Evolutionary conservation across 805 yeast species (phyloP), one percentile per base, ranked within the genome.

Genomic region (Candida pseudofarinosa): DNA sequence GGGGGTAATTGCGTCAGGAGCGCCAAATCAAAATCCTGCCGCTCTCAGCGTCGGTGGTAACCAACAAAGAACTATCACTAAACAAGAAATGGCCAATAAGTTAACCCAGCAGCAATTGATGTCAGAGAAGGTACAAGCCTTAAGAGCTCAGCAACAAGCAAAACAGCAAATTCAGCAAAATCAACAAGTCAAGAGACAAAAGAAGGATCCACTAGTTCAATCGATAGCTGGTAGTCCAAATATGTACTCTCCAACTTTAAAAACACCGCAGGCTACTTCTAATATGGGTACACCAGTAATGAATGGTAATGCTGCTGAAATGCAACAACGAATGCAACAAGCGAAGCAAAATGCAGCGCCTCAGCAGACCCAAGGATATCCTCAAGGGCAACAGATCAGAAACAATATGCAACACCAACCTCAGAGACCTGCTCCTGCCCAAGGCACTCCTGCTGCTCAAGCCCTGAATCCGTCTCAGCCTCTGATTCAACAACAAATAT

Each of bases 401-500:
- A 54, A 32, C 62, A 55, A 41, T 55, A 56, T 56, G n/a, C 52
- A 44, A 37, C 23, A 37, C n/a, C 56, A 47, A 48, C 53, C 40
- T 38, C 43, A 39, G 19, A 26, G 41, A 42, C 55, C 43, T 14
- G 44, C 41, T 30, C 52, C 48, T 31, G 42, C 59, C 1, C 58
- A 56, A 38, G 20, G 20, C 14, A 16, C 18, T 13, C 28, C 38
- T n/a, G 10, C 28, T 23, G 28, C 28, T 23, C 28, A 23, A 23
- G 28, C 28, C 6, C 28, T 10, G 10, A 35, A 19, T 18, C 38
- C 16, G 19, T 10, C 38, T 1, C 73, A 67, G 44, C 28, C 28
- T 23, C 71, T 65, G 39, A 73, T 69, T 40, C 74, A 70, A 40
- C 74, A 70, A 49, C 74, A 70, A 44, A 64, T 70, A n/a, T 69